phyloP scores from a whole-genome alignment of 129 eudicot species.

The Daucus carota region DH1_v3.0 NC_030388.2:26608501-26609000 shows the following conservation, averaged over 20 bases:
- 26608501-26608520: no score
- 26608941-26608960: conserved; percentile 2
- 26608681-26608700: conserved; percentile 2
- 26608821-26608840: conserved; percentile 22
- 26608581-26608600: no score
- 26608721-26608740: conserved; percentile 34
- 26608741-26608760: conserved; percentile 39
- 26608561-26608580: no score
- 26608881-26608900: conserved; percentile 23
- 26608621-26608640: no score
- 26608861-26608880: conserved; percentile 21
- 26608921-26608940: conserved; percentile 19
- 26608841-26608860: neutral
- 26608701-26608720: neutral
- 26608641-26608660: conserved; percentile 2
- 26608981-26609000: conserved; percentile 60
- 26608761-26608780: conserved; percentile 19
- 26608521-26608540: no score
- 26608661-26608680: neutral
- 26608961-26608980: neutral
- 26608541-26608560: no score
- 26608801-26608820: neutral
- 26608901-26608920: conserved; percentile 27
- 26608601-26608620: no score
- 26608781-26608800: conserved; percentile 2